Percentiles rank a stretch among this genome's conserved stretches.
Evolutionary conservation across 306 rosid species (phyloP).

Genomic region (Mimosa bimucronata): DNA sequence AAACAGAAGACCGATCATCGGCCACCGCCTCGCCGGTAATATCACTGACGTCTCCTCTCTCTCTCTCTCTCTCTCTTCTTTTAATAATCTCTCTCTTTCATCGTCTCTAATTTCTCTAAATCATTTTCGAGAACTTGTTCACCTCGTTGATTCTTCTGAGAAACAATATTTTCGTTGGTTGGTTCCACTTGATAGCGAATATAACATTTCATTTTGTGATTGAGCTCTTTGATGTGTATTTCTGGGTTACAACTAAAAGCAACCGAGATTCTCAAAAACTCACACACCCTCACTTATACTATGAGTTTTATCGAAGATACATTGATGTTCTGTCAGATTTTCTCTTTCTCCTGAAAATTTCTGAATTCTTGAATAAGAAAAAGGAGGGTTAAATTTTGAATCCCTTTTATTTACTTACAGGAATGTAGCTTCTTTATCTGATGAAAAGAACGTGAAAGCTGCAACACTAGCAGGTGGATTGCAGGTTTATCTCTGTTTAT

Average conservation of each 20-base stretch:
- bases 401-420: not conserved
- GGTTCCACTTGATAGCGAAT: not conserved
- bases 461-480: conserved; percentile 6
- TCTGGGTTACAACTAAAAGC: not conserved
- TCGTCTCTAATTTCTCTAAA: not conserved
- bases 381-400: not conserved
- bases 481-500: conserved; percentile 15
- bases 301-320: not conserved
- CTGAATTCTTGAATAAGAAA: not conserved
- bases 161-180: not conserved
- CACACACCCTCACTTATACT: not conserved
- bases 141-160: not conserved
- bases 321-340: not conserved
- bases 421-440: conserved; percentile 26
- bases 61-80: no score
- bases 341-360: not conserved
- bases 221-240: not conserved
- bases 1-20: not conserved
- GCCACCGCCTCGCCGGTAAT: conserved; percentile 37
- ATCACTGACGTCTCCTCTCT: not conserved
- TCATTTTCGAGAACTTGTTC: not conserved
- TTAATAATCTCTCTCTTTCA: not conserved
- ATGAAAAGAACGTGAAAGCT: conserved; percentile 27
- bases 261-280: not conserved
- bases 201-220: not conserved